Percentiles rank a stretch among this genome's conserved stretches.
Evolutionary conservation across 2,329 filamentous ascomycete species (phyloP).

Genomic region (Dissoconium aciculare): DNA sequence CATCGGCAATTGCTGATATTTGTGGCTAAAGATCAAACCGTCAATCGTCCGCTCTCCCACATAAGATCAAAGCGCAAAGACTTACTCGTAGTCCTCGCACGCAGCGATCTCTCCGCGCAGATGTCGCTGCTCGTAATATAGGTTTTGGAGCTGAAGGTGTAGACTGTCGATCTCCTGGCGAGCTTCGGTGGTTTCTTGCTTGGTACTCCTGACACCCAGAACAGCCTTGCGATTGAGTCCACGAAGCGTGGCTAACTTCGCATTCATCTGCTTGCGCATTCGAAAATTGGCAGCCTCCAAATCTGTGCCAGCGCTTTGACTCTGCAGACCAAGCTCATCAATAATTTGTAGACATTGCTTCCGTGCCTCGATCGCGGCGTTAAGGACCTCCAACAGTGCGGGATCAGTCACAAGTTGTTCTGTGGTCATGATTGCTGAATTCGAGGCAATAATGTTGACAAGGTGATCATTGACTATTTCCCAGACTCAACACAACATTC

Average conservation of each 20-base stretch:
- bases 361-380: conserved; percentile 58
- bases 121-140: conserved; percentile 92
- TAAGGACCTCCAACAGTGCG: conserved; percentile 51
- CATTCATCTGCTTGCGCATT: conserved; percentile 61
- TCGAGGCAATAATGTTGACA: too few species aligned
- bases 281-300: conserved; percentile 33
- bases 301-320: conserved; percentile 28
- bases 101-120: conserved; percentile 77
- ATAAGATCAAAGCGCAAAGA: conserved; percentile 12
- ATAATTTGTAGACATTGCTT: conserved; percentile 50
- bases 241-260: conserved; percentile 65
- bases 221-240: conserved; percentile 71
- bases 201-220: conserved; percentile 69
- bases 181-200: conserved; percentile 69
- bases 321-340: conserved; percentile 37
- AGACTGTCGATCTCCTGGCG: conserved; percentile 82
- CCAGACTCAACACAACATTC: too few species aligned
- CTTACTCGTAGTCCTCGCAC: conserved; percentile 83
- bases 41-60: conserved; percentile 10
- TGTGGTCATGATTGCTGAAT: conserved; percentile 13
- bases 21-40: conserved; percentile 46
- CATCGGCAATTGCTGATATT: conserved; percentile 72
- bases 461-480: too few species aligned
- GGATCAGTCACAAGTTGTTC: conserved; percentile 41
- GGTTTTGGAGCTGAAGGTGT: conserved; percentile 83